phyloP scores from a whole-genome alignment of 139 green algal genomes.

The Pleodorina starrii region DNA sequence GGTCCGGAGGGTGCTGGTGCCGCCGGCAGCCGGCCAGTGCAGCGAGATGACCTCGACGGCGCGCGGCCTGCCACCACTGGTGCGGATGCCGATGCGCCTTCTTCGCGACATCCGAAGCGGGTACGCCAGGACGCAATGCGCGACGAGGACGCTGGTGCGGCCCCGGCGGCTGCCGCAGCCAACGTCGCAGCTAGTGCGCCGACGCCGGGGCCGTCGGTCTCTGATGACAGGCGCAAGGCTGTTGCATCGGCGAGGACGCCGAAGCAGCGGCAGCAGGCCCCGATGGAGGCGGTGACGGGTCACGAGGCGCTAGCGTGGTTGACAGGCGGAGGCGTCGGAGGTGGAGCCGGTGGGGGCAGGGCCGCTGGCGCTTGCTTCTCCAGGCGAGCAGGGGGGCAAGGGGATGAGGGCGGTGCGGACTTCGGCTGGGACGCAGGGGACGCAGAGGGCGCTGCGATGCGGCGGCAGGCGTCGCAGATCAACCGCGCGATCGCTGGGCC shows the following conservation, averaged over 20 bases:
- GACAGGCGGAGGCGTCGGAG: not conserved
- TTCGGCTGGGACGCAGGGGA: constrained; percentile 14
- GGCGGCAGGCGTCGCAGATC: not conserved
- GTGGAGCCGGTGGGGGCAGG: no score
- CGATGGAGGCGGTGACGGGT: not conserved
- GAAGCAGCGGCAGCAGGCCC: not conserved
- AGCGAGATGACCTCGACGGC: no score
- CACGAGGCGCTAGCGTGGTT: not conserved
- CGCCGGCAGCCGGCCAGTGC: no score
- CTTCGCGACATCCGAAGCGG: not conserved
- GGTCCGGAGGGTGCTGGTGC: no score
- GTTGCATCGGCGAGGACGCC: no score
- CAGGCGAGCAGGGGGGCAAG: not conserved
- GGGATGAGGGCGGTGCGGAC: not conserved
- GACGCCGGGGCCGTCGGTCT: no score
- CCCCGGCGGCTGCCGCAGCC: no score
- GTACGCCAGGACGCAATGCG: not conserved
- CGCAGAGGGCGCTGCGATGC: not conserved
- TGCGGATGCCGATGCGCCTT: no score
- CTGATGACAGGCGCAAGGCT: no score
- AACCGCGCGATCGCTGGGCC: not conserved
- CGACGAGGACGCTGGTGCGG: no score
- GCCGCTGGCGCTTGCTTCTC: not conserved
- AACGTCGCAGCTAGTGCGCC: no score
- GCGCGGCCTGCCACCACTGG: no score